Evolutionary conservation across 202 grass and related monocot species (phyloP), one percentile per base, ranked within the genome.

Genomic region (Panicum hallii): DNA sequence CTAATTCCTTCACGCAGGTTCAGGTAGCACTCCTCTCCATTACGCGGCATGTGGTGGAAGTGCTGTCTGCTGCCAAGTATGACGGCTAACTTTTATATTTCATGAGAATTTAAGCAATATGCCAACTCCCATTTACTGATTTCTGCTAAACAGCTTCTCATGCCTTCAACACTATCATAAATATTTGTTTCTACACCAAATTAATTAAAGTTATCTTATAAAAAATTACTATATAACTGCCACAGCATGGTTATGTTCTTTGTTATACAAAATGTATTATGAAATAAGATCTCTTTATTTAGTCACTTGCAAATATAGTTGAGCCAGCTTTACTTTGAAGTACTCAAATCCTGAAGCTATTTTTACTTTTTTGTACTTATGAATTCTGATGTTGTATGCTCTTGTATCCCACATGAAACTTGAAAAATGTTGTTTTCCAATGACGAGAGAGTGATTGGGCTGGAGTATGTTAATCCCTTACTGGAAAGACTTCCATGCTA

Each of bases 21-120:
- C 93, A 73, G 91, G 91, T 72, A 99, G 97, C 88, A 97, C 87
- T 49, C 79, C 93, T 22, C 97, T 99, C 82, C 97, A 99, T 72
- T 99, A 99, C 60, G 97, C 97, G 0, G 91, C 91, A 77, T 99
- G 92, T 88, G 93, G 97, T 72, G 97, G 97, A 87, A 99, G 90
- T 91, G 84, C 80, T 70, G 84, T 89, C 71, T 99, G 93, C 67
- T 99, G 97, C 90, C 97, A 99, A 90, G 97, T 99, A 94, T 82
- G 83, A 68, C 81, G 67, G 73, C 23, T 86, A 20, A 43, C 13
- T 74, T 89, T 75, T 72, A 40, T 38, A 63, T 79, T 50, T 82
- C 50, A 81, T 80, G 41, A 46, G 6, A 74, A 79, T 72, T 71
- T 44, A 75, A 86, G 44, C 13, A 81, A 88, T 83, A 79, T 42